Evolutionary conservation across 176 grass and related monocot genomes (phyloP).

Genomic region (Phyllostachys edulis): DNA sequence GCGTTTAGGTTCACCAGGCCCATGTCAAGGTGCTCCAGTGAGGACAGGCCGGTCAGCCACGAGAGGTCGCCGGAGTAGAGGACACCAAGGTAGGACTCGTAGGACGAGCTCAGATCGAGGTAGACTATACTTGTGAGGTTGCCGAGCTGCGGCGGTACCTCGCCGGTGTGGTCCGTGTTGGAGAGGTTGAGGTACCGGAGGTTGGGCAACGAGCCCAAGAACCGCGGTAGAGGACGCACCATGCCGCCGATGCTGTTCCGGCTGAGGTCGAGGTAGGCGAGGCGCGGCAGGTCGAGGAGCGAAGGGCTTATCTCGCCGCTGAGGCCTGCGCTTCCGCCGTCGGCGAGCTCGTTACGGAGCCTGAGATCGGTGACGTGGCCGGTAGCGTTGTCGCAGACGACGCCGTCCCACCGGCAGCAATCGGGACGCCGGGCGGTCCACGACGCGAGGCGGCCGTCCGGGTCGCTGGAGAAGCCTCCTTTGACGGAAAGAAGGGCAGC

Average conservation of each 20-base stretch:
- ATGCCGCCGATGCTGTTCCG: not conserved
- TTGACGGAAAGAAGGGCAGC: conserved; percentile 9
- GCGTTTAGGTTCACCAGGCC: not conserved
- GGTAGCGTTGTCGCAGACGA: not conserved
- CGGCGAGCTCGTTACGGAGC: not conserved
- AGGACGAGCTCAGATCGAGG: conserved; percentile 4
- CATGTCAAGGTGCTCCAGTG: conserved; percentile 19
- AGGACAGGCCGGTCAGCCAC: not conserved
- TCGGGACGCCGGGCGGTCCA: not conserved
- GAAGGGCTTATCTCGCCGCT: conserved; percentile 5
- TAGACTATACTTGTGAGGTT: not conserved
- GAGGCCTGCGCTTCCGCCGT: not conserved
- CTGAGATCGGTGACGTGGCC: conserved; percentile 11
- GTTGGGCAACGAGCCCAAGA: not conserved
- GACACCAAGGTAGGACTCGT: not conserved
- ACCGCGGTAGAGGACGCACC: not conserved
- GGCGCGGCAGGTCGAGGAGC: not conserved
- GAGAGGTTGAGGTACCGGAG: conserved; percentile 36
- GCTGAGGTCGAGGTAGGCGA: conserved; percentile 18
- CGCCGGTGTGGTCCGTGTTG: not conserved
- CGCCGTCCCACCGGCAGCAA: conserved; percentile 23
- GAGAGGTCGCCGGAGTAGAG: not conserved
- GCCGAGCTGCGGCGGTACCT: conserved; percentile 6
- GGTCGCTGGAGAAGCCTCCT: not conserved
- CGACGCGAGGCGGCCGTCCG: conserved; percentile 10